Conservation (phyloP, 108 stramenopile genomes). For the Cyclotella atomus region DNA sequence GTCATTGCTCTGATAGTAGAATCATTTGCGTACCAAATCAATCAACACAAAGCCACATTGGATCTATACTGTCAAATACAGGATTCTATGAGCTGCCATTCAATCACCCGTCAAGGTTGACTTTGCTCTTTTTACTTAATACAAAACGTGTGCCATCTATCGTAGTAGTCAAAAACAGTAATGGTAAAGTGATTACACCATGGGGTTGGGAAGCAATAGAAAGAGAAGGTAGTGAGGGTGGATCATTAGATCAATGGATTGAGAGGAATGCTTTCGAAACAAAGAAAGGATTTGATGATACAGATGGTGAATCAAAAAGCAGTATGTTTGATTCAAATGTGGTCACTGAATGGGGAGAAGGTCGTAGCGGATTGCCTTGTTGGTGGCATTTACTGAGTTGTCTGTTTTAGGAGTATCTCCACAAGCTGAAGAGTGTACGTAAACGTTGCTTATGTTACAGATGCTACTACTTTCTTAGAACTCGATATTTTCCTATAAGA, state of each 20-base stretch:
- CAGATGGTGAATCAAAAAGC: not conserved
- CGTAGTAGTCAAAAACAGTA: slow-evolving; percentile 32
- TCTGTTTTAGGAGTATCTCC: slow-evolving; percentile 4
- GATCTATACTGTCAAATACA: slow-evolving; percentile 16
- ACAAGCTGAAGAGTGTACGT: no score
- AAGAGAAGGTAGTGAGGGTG: slow-evolving; percentile 27
- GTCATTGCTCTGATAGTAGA: slow-evolving; percentile 9
- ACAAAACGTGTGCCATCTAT: slow-evolving; percentile 38
- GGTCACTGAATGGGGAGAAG: slow-evolving; percentile 27
- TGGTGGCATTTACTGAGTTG: slow-evolving; percentile 29
- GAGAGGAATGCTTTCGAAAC: slow-evolving; percentile 1
- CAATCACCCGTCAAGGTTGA: slow-evolving; percentile 15
- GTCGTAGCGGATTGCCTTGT: slow-evolving; percentile 37
- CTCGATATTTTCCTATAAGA: no score
- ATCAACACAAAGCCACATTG: not conserved
- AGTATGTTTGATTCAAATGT: slow-evolving; percentile 35
- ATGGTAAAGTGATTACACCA: slow-evolving; percentile 41
- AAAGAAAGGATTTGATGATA: slow-evolving; percentile 10
- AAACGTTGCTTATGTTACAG: no score
- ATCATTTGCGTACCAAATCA: slow-evolving; percentile 49
- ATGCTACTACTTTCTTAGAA: no score
- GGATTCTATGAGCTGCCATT: slow-evolving; percentile 46
- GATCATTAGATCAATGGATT: slow-evolving; percentile 27
- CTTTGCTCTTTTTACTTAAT: slow-evolving; percentile 28
- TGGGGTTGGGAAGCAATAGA: slow-evolving; percentile 50